These are phyloP conservation scores for Colletotrichum sidae DNA, from an alignment of 2,329 filamentous ascomycete species.

Conservation along the genomic window DNA sequence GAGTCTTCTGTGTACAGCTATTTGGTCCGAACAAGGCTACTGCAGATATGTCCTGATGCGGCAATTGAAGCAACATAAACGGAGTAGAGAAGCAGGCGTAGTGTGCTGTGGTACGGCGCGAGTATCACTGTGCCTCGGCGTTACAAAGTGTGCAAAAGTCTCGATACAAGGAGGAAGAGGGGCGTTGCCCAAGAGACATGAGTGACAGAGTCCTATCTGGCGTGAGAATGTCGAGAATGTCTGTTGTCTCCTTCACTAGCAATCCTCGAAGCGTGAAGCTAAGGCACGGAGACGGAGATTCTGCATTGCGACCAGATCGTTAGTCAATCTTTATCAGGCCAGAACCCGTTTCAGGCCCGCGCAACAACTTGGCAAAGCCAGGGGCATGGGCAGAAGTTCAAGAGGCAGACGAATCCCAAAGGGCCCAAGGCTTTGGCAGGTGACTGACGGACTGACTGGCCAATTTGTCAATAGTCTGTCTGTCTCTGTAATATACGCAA, in stretches of 20 bases:
- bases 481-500: no score
- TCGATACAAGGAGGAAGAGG: not conserved
- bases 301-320: constrained; percentile 13
- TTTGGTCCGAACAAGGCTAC: no score
- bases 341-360: constrained; percentile 28
- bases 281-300: constrained; percentile 9
- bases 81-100: not conserved
- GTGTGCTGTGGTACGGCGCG: not conserved
- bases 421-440: not conserved
- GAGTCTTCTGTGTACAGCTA: no score
- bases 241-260: constrained; percentile 15
- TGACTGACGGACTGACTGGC: no score
- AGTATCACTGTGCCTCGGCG: not conserved
- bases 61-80: not conserved
- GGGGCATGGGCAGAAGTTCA: constrained; percentile 6
- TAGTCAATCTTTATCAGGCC: constrained; percentile 21
- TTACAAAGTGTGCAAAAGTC: not conserved
- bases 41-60: not conserved
- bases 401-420: not conserved
- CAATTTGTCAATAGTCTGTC: no score
- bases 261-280: not conserved
- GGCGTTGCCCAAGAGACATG: constrained; percentile 10
- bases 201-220: not conserved
- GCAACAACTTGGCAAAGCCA: constrained; percentile 16
- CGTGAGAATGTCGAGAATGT: not conserved